Conservation (phyloP, 2,329 filamentous ascomycete species). For the Aspergillus niger region DNA sequence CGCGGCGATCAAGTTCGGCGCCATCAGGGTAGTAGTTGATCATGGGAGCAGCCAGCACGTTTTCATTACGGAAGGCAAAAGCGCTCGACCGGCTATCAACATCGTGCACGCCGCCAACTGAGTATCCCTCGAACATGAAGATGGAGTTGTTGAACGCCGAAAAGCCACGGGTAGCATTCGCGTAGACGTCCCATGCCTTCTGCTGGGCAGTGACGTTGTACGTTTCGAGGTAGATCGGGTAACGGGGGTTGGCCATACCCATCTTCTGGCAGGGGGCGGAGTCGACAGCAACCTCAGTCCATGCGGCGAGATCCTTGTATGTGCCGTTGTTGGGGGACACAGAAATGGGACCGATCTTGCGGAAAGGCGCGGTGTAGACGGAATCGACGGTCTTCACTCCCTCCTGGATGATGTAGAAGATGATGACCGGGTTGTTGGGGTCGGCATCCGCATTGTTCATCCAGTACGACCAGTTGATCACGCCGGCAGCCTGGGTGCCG, state of each 20-base stretch:
- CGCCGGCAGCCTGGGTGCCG: constrained; percentile 46
- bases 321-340: constrained; percentile 38
- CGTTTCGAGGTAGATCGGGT: constrained; percentile 47
- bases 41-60: constrained; percentile 42
- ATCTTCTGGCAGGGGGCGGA: constrained; percentile 48
- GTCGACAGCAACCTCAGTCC: constrained; percentile 45
- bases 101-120: constrained; percentile 47
- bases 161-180: constrained; percentile 31
- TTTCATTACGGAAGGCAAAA: constrained; percentile 51
- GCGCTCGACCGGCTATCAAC: constrained; percentile 43
- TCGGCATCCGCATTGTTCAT: constrained; percentile 29
- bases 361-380: constrained; percentile 48
- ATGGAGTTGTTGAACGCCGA: constrained; percentile 45
- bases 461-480: constrained; percentile 53
- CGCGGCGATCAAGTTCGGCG: constrained; percentile 26
- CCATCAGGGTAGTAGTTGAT: constrained; percentile 33
- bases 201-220: constrained; percentile 44
- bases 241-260: constrained; percentile 44
- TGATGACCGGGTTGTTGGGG: constrained; percentile 32
- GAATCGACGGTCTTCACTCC: constrained; percentile 44
- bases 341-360: constrained; percentile 43
- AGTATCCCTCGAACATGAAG: constrained; percentile 61
- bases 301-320: constrained; percentile 50
- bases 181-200: constrained; percentile 43
- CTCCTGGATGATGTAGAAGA: constrained; percentile 37